phyloP scores from a whole-genome alignment of 805 yeast species.

The Candida railenensis region DNA sequence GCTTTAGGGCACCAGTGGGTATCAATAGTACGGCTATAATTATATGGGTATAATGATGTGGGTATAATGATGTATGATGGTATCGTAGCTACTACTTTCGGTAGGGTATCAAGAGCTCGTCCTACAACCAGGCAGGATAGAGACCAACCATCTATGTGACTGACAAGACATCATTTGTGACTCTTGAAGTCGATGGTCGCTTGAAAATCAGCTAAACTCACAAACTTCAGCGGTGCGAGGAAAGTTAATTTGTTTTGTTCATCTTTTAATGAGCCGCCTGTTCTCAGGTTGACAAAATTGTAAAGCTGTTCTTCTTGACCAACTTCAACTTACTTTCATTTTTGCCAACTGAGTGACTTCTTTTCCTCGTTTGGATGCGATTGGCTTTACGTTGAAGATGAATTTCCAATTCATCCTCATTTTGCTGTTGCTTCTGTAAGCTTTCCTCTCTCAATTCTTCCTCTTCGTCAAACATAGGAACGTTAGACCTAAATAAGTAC shows the following conservation, averaged over 20 bases:
- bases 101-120: neutral
- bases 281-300: constrained; percentile 17
- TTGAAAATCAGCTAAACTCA: no score
- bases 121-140: neutral
- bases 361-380: constrained; percentile 19
- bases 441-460: constrained; percentile 4
- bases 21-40: no score
- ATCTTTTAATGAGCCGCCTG: no score
- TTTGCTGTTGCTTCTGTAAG: constrained; percentile 10
- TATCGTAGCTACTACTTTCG: neutral
- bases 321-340: constrained; percentile 34
- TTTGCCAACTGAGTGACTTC: constrained; percentile 40
- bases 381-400: constrained; percentile 19
- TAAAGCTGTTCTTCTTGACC: constrained; percentile 31
- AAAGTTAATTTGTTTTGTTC: no score
- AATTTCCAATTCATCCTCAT: constrained; percentile 21
- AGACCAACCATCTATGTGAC: no score
- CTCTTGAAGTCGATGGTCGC: no score
- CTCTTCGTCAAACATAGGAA: constrained; percentile 13
- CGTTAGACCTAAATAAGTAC: constrained; percentile 16
- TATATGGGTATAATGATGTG: neutral
- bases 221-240: no score
- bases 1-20: no score
- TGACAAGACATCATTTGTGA: no score
- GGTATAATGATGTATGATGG: neutral